Conservation (phyloP, 1,139 yeast species). For the Arxiozyma telluris region DNA sequence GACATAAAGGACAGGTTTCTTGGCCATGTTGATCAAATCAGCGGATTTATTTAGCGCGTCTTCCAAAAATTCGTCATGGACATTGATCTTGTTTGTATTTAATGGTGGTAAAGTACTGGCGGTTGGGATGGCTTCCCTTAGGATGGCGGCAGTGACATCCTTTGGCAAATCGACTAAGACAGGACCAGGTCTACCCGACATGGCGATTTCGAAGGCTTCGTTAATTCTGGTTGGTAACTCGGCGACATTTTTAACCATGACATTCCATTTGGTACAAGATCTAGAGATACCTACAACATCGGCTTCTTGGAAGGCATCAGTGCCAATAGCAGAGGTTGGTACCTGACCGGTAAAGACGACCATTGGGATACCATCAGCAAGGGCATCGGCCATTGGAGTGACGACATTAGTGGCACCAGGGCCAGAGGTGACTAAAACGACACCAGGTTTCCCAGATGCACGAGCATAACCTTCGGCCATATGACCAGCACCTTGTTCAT, state of each 20-base stretch:
- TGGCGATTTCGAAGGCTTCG: conserved; percentile 97
- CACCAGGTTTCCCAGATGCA: conserved; percentile 96
- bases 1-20: conserved; percentile 80
- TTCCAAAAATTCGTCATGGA: conserved; percentile 66
- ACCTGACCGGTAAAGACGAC: conserved; percentile 97
- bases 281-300: conserved; percentile 95
- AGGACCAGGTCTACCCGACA: conserved; percentile 96
- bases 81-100: conserved; percentile 63
- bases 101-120: conserved; percentile 77
- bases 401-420: conserved; percentile 99
- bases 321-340: conserved; percentile 89
- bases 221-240: conserved; percentile 93
- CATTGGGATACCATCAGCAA: conserved; percentile 94
- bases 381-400: conserved; percentile 96
- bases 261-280: conserved; percentile 98
- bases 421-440: conserved; percentile 93
- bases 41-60: conserved; percentile 76
- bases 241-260: conserved; percentile 90
- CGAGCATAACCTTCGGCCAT: conserved; percentile 99
- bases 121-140: conserved; percentile 74
- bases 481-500: conserved; percentile 99
- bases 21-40: conserved; percentile 65
- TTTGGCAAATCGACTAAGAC: conserved; percentile 95
- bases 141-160: conserved; percentile 90
- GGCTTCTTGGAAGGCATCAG: conserved; percentile 99